phyloP scores from a whole-genome alignment of 495 filamentous ascomycete species.

The Delitschia confertaspora region DNA sequence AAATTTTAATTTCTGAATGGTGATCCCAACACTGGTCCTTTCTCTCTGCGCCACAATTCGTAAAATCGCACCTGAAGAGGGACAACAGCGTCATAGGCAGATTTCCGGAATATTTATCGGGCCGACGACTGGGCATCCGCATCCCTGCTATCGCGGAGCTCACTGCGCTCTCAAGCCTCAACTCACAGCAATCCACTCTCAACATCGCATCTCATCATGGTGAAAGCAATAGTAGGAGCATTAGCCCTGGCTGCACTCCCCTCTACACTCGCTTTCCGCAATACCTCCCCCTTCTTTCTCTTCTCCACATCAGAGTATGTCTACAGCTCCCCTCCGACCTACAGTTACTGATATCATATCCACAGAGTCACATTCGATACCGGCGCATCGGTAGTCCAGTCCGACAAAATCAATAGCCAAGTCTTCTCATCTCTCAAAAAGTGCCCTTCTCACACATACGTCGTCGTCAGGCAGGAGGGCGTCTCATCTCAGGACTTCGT shows the following conservation, averaged over 20 bases:
- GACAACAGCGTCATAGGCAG: conserved; percentile 1
- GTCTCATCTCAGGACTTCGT: conserved; percentile 58
- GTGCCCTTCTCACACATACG: conserved; percentile 71
- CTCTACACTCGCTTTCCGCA: conserved; percentile 60
- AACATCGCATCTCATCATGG: conserved; percentile 15
- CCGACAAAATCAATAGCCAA: conserved; percentile 17
- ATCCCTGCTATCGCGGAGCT: conserved; percentile 1
- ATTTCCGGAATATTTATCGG: not conserved
- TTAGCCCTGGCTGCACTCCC: conserved; percentile 50
- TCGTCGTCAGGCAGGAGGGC: conserved; percentile 73
- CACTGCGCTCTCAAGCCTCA: conserved; percentile 2
- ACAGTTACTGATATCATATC: conserved; percentile 28
- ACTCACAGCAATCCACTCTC: conserved; percentile 1
- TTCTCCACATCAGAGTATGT: conserved; percentile 72
- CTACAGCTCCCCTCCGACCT: conserved; percentile 5
- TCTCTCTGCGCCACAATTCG: not conserved
- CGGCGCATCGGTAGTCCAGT: conserved; percentile 6
- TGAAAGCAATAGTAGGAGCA: conserved; percentile 38
- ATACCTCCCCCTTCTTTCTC: conserved; percentile 80
- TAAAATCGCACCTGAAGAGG: not conserved
- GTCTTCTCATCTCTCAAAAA: conserved; percentile 42
- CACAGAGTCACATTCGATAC: conserved; percentile 3
- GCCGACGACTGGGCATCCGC: not conserved
- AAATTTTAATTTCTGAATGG: too few species aligned
- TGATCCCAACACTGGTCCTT: too few species aligned